Percentiles rank a stretch among this genome's conserved stretches.
Evolutionary conservation across 176 grass and related monocot genomes (phyloP).

Genomic region (Phoenix roebelenii): DNA sequence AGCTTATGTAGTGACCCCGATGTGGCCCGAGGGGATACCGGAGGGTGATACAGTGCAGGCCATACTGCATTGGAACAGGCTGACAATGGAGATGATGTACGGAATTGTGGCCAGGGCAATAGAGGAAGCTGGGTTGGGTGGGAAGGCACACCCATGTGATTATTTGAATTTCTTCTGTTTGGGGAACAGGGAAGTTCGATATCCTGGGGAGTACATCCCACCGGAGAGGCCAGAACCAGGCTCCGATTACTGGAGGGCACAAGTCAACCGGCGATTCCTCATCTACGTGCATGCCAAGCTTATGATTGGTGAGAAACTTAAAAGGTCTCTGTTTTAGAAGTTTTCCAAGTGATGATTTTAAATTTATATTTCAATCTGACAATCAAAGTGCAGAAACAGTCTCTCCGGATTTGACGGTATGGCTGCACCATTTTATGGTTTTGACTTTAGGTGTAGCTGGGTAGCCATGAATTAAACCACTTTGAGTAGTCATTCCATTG

Average conservation of each 20-base stretch:
- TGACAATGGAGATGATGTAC: slow-evolving; percentile 6
- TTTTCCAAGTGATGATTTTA: too few species aligned
- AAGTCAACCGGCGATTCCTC: slow-evolving; percentile 52
- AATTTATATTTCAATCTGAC: too few species aligned
- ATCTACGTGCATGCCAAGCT: slow-evolving; percentile 92
- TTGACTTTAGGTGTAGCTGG: too few species aligned
- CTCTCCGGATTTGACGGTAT: too few species aligned
- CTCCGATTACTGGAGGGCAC: slow-evolving; percentile 62
- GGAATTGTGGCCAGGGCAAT: slow-evolving; percentile 52
- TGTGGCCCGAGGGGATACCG: slow-evolving; percentile 83
- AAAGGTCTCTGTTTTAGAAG: too few species aligned
- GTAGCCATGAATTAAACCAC: too few species aligned
- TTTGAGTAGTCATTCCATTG: too few species aligned
- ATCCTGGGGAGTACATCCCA: slow-evolving; percentile 41
- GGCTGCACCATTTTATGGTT: too few species aligned
- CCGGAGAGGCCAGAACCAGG: slow-evolving; percentile 26
- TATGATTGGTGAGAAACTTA: slow-evolving; percentile 57
- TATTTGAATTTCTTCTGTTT: slow-evolving; percentile 97
- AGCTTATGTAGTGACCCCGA: slow-evolving; percentile 61
- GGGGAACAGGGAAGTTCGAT: slow-evolving; percentile 55
- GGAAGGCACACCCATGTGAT: slow-evolving; percentile 63
- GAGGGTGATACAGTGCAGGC: slow-evolving; percentile 52
- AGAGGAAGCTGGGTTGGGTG: slow-evolving; percentile 47
- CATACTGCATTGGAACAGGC: slow-evolving; percentile 61
- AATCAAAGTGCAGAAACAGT: too few species aligned